These are phyloP conservation scores for Trichomonas gallinae DNA, from an alignment of 208 protist genomes.

Conservation along the genomic window DNA sequence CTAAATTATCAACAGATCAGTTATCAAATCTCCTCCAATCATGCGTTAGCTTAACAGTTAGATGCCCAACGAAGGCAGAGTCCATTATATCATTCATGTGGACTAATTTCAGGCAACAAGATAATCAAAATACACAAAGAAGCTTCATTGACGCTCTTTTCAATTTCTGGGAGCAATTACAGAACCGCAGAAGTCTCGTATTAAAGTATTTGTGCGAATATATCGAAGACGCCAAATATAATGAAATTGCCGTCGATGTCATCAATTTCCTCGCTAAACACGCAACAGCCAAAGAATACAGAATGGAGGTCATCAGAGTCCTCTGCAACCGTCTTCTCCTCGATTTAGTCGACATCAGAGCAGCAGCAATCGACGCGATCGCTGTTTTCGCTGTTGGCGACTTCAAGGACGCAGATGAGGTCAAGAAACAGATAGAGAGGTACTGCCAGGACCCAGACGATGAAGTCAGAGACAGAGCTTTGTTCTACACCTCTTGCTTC, in stretches of 20 bases:
- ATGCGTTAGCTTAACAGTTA: background rate
- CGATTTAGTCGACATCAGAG: background rate
- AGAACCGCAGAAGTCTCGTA: background rate
- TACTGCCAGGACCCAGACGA: background rate
- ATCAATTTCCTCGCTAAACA: background rate
- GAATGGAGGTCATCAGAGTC: background rate
- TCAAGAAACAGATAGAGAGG: background rate
- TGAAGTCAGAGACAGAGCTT: background rate
- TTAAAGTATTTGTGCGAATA: background rate
- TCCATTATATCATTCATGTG: background rate
- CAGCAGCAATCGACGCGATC: background rate
- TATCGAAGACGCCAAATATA: background rate
- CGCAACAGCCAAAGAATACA: background rate
- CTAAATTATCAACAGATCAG: background rate
- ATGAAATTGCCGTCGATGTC: background rate
- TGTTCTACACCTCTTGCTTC: background rate
- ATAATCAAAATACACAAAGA: background rate
- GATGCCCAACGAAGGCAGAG: background rate
- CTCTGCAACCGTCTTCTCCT: background rate
- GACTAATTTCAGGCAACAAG: background rate
- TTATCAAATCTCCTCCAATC: background rate
- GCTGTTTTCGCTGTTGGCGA: background rate
- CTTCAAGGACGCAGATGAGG: background rate
- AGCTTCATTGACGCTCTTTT: background rate
- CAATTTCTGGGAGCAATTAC: background rate